Evolutionary conservation across 345 rosid species (phyloP), one percentile per base, ranked within the genome.

Genomic region (Sisymbrium altissimum): DNA sequence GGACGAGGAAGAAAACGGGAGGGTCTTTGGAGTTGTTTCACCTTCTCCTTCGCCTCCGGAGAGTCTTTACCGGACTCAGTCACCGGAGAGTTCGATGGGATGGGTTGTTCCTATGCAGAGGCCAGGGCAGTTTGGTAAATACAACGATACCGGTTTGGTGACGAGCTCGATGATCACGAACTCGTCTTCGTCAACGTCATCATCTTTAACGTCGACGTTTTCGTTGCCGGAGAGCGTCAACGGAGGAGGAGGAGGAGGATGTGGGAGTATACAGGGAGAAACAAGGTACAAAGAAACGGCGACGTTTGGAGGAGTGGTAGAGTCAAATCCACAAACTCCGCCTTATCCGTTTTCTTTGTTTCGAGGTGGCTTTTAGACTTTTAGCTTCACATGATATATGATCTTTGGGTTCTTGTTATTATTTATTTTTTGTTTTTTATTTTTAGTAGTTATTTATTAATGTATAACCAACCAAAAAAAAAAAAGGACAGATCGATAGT

Each of bases 341-440:
- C 87, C 94, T 86, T 87, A 88, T 88, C 97, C 97, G 53, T 90
- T 90, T 81, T 87, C 92, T 13, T 73, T 90, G 55, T 83, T 90
- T 43, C 94, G 85, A 40, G 88, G 92, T 78, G 92, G 87, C 66
- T 88, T 84, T 85, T 85, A 82, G 85, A 48, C 76, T 79, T 52
- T 43, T 63, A 76, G 81, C 75, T 70, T 70, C 75, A 63, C 80
- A 76, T 70, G 76, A 64, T 63, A 68, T 70, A 33, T 76, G 33
- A 69, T 76, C 75, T 68, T 30, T 15, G 70, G 56, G 15, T 61
- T 52, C 61, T 72, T 64, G 25, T 68, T 74, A n/a, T 53, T 66
- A 70, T 18, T 41, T 66, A 61, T 45, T 73, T 3, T 39, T 54
- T 17, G 1, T 39, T 15, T 6, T 54, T 40, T 46, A 9, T 3